These are phyloP conservation scores for Aspergillus baeticus DNA, from an alignment of 495 filamentous ascomycete genomes.

Conservation along the genomic window DNA sequence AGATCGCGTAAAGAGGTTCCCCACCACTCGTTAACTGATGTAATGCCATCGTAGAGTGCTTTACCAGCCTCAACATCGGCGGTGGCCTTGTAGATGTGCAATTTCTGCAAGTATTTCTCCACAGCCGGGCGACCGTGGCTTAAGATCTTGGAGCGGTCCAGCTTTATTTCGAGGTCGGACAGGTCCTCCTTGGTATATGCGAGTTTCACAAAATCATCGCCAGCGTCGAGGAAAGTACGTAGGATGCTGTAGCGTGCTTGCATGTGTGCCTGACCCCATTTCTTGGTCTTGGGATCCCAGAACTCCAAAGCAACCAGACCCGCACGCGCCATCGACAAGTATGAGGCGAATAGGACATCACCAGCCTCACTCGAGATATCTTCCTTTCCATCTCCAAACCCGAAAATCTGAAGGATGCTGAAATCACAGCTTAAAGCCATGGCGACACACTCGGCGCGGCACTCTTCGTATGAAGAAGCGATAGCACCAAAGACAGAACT, in stretches of 20 bases:
- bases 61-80: constrained; percentile 76
- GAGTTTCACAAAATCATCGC: constrained; percentile 77
- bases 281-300: constrained; percentile 80
- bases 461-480: constrained; percentile 85
- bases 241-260: constrained; percentile 93
- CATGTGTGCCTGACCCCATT: constrained; percentile 95
- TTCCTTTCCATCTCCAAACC: constrained; percentile 71
- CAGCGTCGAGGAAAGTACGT: constrained; percentile 81
- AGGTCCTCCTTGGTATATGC: constrained; percentile 72
- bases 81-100: constrained; percentile 90
- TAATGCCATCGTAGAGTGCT: constrained; percentile 80
- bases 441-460: constrained; percentile 82
- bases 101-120: constrained; percentile 82
- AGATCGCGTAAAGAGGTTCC: constrained; percentile 70
- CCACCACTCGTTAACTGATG: constrained; percentile 78
- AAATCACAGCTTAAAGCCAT: constrained; percentile 93
- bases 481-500: constrained; percentile 85
- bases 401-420: constrained; percentile 84
- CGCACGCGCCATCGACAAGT: constrained; percentile 89
- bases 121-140: constrained; percentile 69
- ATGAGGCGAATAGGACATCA: constrained; percentile 80
- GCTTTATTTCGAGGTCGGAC: constrained; percentile 71
- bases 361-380: constrained; percentile 76
- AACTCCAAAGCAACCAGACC: constrained; percentile 82
- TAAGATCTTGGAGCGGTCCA: constrained; percentile 84